phyloP scores from a whole-genome alignment of 805 yeast species.

The Metahyphopichia silvanorum region DNA sequence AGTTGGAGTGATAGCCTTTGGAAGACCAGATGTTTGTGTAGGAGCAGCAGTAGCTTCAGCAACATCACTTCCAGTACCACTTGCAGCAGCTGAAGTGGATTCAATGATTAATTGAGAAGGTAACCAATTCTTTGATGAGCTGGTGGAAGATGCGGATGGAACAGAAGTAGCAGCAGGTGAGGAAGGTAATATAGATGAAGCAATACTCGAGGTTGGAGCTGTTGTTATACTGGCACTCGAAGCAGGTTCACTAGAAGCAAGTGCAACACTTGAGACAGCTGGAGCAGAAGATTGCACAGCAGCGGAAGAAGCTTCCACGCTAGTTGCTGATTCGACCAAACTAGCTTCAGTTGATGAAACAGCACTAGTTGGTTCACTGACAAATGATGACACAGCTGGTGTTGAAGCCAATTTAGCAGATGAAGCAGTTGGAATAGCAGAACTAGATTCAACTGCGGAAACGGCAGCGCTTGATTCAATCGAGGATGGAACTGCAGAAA shows the following conservation, averaged over 20 bases:
- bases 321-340: conserved; percentile 1
- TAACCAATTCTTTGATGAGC: conserved; percentile 18
- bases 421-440: conserved; percentile 1
- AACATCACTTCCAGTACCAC: conserved; percentile 28
- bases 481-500: conserved; percentile 2
- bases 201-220: neutral
- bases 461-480: conserved; percentile 1
- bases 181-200: too few relatives aligned
- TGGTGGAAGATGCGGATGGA: conserved; percentile 1
- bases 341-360: conserved; percentile 5
- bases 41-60: conserved; percentile 31
- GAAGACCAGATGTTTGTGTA: conserved; percentile 48
- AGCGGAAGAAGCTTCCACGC: neutral
- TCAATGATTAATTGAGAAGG: conserved; percentile 25
- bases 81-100: conserved; percentile 12
- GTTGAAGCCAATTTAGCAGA: conserved; percentile 4
- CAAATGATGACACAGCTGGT: conserved; percentile 2
- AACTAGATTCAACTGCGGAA: neutral
- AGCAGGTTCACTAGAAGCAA: conserved; percentile 1
- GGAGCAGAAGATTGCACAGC: conserved; percentile 2
- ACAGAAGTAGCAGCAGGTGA: conserved; percentile 3
- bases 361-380: conserved; percentile 2
- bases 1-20: conserved; percentile 76
- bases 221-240: neutral
- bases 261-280: neutral